A percentile compares a stretch with the other conserved stretches of the same genome.
phyloP scores from a whole-genome alignment of 331 rosid species.

The Acacia pycnantha region DNA sequence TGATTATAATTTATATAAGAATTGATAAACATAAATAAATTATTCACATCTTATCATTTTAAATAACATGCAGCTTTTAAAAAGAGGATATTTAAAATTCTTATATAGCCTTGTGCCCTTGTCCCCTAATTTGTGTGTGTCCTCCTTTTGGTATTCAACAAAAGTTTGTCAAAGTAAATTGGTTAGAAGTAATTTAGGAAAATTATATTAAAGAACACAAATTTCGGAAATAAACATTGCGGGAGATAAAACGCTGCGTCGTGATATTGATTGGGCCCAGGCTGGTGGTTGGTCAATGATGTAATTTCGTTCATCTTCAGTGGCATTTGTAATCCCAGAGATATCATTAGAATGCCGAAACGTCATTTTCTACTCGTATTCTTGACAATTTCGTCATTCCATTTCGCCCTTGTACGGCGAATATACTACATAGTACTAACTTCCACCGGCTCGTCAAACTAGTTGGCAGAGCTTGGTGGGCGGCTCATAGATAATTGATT shows the following conservation, averaged over 20 bases:
- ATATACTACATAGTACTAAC: not conserved
- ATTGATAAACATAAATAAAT: too few relatives aligned
- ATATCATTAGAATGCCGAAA: not conserved
- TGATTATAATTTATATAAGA: too few relatives aligned
- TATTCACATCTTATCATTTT: too few relatives aligned
- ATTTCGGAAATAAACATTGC: not conserved
- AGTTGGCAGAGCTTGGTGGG: not conserved
- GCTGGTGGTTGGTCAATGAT: not conserved
- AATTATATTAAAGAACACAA: not conserved
- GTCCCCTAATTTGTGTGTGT: too few relatives aligned
- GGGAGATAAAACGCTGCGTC: not conserved
- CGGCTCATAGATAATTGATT: not conserved
- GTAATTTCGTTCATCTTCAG: not conserved
- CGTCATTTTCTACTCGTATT: not conserved
- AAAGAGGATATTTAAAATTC: not conserved
- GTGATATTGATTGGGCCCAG: not conserved
- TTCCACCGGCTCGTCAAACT: too few relatives aligned
- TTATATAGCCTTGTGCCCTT: not conserved
- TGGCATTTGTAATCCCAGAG: not conserved
- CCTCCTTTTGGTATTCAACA: not conserved
- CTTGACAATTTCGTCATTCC: conserved; percentile 23
- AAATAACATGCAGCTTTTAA: not conserved
- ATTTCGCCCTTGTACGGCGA: not conserved
- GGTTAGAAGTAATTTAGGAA: not conserved
- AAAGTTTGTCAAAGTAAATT: not conserved